Evolutionary conservation across 1,284 basidiomycete species (phyloP), one percentile per base, ranked within the genome.

Genomic region (Tausonia pullulans): DNA sequence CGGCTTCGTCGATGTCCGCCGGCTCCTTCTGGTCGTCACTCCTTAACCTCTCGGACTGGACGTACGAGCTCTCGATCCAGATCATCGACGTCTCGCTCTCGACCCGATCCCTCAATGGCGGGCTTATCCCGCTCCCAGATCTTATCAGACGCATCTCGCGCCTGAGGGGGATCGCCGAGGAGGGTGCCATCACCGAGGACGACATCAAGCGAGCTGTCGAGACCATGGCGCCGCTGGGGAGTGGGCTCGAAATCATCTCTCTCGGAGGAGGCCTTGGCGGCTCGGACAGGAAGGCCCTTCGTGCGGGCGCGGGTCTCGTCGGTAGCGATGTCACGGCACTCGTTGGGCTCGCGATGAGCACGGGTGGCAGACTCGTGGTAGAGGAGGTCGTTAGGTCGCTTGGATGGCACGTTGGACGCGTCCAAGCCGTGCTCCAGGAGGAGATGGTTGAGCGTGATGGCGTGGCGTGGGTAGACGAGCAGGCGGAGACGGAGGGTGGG

Each of bases 11-110:
- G 8, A 43, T 40, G 7, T 54, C 64, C 7, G 43, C 53, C 8
- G 62, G 61, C 39, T 59, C 61, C 45, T 54, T 66, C 27, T 66
- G 55, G 40, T 63, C 61, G 9, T 62, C 65, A 4, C 45, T 66
- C n/a, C 61, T 66, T 40, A 53, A 56, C 39, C 58, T 66, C 10
- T 66, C 65, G 0, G 96, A 98, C 74, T 98, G 91, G 90, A 88
- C 93, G 71, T 90, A 91, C 74, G 94, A 96, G 72, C 83, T 98
- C 1, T 91, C 91, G 3, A 90, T 98, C 41, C 95, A 99, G 79
- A 88, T 98, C 68, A 92, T 98, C 58, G 95, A 98, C 74, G 84
- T 98, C 14, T 98, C 95, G 72, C 86, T 98, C 45, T 87, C 84
- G 72, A 95, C 90, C 8, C 79, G 94, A 54, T 85, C 87, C 65